Conservation (phyloP, 805 yeast genomes). For the Metschnikowia kofuensis region DNA sequence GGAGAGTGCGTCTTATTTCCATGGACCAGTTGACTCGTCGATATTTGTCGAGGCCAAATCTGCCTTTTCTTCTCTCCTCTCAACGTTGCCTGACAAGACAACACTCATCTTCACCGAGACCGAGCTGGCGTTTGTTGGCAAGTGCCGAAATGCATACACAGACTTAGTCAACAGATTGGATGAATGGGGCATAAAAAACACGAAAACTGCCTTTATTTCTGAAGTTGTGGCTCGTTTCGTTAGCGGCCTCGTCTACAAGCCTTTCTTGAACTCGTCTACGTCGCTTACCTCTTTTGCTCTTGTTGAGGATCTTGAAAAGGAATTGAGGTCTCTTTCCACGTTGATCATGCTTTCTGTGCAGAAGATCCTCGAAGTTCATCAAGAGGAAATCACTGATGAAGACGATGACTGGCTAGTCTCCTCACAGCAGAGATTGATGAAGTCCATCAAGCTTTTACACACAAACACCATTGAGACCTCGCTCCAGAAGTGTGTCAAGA, state of each 20-base stretch:
- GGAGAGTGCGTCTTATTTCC: constrained; percentile 8
- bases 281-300: constrained; percentile 17
- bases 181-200: constrained; percentile 33
- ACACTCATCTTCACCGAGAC: constrained; percentile 13
- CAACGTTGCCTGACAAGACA: constrained; percentile 3
- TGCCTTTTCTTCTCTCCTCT: background rate
- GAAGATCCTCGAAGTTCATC: constrained; percentile 42
- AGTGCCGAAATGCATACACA: constrained; percentile 20
- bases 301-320: constrained; percentile 42
- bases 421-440: constrained; percentile 44
- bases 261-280: constrained; percentile 24
- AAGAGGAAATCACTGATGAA: constrained; percentile 37
- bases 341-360: constrained; percentile 70
- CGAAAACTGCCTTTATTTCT: constrained; percentile 43
- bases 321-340: constrained; percentile 50
- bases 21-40: constrained; percentile 1
- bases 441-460: constrained; percentile 43
- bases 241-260: constrained; percentile 14
- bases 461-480: constrained; percentile 33
- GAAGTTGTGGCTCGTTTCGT: constrained; percentile 51
- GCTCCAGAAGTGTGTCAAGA: constrained; percentile 32
- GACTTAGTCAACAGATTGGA: constrained; percentile 26
- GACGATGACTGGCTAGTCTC: constrained; percentile 65
- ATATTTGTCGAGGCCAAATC: constrained; percentile 10
- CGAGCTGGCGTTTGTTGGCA: constrained; percentile 19